Evolutionary conservation across 2,329 filamentous ascomycete genomes (phyloP), one percentile per base, ranked within the genome.

Genomic region (Laburnicola sp.): DNA sequence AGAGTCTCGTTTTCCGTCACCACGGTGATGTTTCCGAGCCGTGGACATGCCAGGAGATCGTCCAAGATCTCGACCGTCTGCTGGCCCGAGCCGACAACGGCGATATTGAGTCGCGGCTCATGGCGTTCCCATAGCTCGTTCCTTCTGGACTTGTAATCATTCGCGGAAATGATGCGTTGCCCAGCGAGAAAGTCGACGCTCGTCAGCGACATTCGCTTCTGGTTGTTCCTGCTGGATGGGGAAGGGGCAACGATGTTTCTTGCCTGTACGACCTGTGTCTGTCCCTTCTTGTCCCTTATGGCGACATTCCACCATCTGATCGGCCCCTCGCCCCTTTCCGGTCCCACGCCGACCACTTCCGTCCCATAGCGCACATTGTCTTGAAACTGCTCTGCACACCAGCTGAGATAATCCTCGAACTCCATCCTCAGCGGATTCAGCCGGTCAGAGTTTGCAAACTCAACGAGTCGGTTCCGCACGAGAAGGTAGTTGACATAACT

Each of bases 401-500:
- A 72, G 47, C 57, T 61, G 45, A 75, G 57, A 38, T 74, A 73
- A 39, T 74, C 65, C n/a, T 69, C 70, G 16, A 74, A 73, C 44
- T 74, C 72, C 39, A 67, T 62, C 27, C 72, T 60, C 26, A 74
- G 48, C 25, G 71, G 70, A 37, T 72, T 69, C 43, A 74, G 51
- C 10, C 68, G 64, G 43, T 71, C 68, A 21, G 73, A 70, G 50
- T 73, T 72, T 34, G 66, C 63, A 31, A 72, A 73, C 26, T 70
- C 68, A 22, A 72, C 53, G 11, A 73, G 59, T 6, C 69, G 61
- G 30, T 66, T 60, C 11, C 60, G 60, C 10, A 53, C 57, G 27
- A 68, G 65, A 4, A 73, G 59, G 56, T 71, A 73, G 45, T 69
- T 70, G 50, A 61, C 53, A 37, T 70, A 72, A 41, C 60, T 73